These are phyloP conservation scores for Fragaria iinumae DNA, from an alignment of 306 rosid genomes.

Conservation along the genomic window DNA sequence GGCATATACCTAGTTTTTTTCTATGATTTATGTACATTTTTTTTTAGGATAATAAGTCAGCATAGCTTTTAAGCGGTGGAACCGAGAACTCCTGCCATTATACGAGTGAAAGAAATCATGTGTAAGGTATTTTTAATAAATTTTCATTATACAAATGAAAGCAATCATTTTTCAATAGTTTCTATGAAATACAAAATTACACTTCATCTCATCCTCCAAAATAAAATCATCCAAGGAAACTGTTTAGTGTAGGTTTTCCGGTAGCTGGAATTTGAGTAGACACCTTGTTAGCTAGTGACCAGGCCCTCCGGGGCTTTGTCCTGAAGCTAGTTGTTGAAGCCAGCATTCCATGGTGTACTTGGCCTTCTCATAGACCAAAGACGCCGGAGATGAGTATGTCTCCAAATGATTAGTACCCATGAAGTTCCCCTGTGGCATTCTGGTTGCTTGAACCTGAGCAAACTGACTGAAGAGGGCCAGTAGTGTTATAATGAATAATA, in stretches of 20 bases:
- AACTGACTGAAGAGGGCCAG: constrained; percentile 13
- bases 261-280: background rate
- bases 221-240: background rate
- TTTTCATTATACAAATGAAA: background rate
- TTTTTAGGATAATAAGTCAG: background rate
- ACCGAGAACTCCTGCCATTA: background rate
- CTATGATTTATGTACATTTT: background rate
- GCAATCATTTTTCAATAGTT: background rate
- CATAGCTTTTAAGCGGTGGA: background rate
- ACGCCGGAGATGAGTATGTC: constrained; percentile 6
- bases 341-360: constrained; percentile 26
- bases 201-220: background rate
- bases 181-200: background rate
- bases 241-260: background rate
- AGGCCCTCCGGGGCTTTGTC: constrained; percentile 36
- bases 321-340: constrained; percentile 34
- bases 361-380: constrained; percentile 24
- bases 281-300: constrained; percentile 27
- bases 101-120: background rate
- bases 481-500: constrained; percentile 5
- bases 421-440: constrained; percentile 35
- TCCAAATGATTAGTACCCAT: constrained; percentile 23
- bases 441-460: constrained; percentile 22
- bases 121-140: background rate
- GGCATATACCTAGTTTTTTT: background rate